Evolutionary conservation across 768 basidiomycete species (phyloP).

Genomic region (Boletus vinaceobasis): DNA sequence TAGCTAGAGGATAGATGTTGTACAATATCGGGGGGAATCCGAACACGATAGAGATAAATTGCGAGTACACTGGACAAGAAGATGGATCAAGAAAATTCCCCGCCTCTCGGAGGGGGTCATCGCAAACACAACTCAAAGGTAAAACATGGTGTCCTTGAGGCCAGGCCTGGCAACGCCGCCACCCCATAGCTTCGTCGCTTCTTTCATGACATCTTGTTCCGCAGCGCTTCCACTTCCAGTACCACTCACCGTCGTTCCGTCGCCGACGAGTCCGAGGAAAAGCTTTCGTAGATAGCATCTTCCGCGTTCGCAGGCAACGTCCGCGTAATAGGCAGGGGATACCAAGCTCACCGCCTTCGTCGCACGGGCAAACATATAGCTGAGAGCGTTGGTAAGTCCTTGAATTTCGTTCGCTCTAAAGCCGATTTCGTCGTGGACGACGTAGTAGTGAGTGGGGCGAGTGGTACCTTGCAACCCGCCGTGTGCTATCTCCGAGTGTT

Average conservation of each 20-base stretch:
- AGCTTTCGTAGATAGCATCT: conserved; percentile 51
- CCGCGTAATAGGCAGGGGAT: conserved; percentile 41
- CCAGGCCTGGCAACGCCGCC: conserved; percentile 45
- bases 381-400: conserved; percentile 50
- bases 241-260: conserved; percentile 29
- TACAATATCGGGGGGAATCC: neutral
- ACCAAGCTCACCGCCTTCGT: conserved; percentile 43
- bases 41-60: neutral
- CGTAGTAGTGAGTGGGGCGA: conserved; percentile 53
- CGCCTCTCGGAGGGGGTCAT: neutral
- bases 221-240: conserved; percentile 35
- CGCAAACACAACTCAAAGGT: conserved; percentile 42
- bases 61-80: neutral
- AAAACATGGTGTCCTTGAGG: conserved; percentile 74
- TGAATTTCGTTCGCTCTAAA: conserved; percentile 51
- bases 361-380: conserved; percentile 58
- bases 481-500: conserved; percentile 29
- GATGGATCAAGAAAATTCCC: neutral
- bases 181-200: conserved; percentile 56
- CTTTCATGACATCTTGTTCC: conserved; percentile 50
- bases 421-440: conserved; percentile 51
- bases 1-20: neutral
- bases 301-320: conserved; percentile 52
- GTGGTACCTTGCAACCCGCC: conserved; percentile 48
- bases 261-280: conserved; percentile 34